These are phyloP conservation scores for Aegilops speltoides DNA, from an alignment of 176 grass and related monocot species.

Conservation along the genomic window DNA sequence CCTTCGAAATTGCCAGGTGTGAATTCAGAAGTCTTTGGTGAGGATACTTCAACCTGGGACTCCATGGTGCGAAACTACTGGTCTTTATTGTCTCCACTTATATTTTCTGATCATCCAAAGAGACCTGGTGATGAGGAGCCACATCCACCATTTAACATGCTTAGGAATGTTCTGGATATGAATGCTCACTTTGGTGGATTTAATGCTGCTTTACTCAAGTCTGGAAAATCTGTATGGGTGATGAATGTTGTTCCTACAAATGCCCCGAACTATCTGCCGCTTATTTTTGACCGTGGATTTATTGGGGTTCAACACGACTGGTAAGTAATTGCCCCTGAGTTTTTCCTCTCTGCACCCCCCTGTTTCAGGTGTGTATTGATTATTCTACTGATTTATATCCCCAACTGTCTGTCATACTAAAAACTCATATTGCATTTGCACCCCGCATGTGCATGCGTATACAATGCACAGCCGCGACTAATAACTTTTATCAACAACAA, in stretches of 20 bases:
- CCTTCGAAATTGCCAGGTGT: slow-evolving; percentile 50
- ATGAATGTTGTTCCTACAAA: slow-evolving; percentile 96
- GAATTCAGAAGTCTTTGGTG: slow-evolving; percentile 63
- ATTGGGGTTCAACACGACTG: slow-evolving; percentile 95
- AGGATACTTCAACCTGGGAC: slow-evolving; percentile 79
- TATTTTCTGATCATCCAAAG: slow-evolving; percentile 99
- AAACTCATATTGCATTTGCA: background rate
- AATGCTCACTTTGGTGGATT: slow-evolving; percentile 94
- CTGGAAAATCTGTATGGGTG: slow-evolving; percentile 90
- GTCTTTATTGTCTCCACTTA: slow-evolving; percentile 94
- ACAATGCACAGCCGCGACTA: background rate
- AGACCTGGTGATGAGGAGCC: slow-evolving; percentile 97
- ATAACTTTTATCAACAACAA: background rate
- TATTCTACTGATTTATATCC: background rate
- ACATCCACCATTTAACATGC: slow-evolving; percentile 96
- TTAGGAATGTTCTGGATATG: slow-evolving; percentile 99
- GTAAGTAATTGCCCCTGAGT: slow-evolving; percentile 38
- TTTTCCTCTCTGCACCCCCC: background rate
- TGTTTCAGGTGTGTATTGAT: background rate
- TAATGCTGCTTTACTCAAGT: slow-evolving; percentile 90
- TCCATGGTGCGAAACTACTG: slow-evolving; percentile 84
- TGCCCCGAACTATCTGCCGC: slow-evolving; percentile 66
- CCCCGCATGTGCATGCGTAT: background rate
- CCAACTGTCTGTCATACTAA: background rate
- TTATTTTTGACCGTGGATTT: slow-evolving; percentile 93